Percentiles rank a stretch among this genome's conserved stretches.
Evolutionary conservation across 1,284 basidiomycete genomes (phyloP).

Genomic region (Hemileia vastatrix): DNA sequence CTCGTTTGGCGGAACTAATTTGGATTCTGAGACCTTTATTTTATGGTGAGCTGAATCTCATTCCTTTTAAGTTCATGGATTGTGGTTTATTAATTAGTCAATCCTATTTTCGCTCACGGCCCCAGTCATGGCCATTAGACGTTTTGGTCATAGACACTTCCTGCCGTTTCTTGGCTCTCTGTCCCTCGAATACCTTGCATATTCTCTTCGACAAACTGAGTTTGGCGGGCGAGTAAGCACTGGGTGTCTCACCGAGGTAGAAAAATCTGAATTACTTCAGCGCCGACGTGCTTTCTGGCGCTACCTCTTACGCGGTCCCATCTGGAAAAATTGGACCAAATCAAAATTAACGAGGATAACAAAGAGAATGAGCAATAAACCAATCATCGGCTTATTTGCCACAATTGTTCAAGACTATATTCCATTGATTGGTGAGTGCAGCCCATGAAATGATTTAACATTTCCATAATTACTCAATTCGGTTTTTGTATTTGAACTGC

Average conservation of each 20-base stretch:
- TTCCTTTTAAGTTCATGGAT: too few relatives aligned
- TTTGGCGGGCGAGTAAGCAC: not conserved
- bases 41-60: conserved; percentile 32
- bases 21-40: conserved; percentile 42
- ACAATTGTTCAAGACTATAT: conserved; percentile 78
- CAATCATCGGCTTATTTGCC: conserved; percentile 64
- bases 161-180: conserved; percentile 40
- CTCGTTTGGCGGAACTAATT: conserved; percentile 35
- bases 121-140: conserved; percentile 33
- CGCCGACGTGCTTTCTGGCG: conserved; percentile 70
- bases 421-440: conserved; percentile 84
- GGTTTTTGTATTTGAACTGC: not conserved
- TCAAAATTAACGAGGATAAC: conserved; percentile 62
- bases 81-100: too few relatives aligned
- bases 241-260: conserved; percentile 35
- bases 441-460: too few relatives aligned
- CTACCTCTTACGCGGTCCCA: conserved; percentile 76
- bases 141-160: conserved; percentile 34
- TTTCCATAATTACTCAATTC: not conserved
- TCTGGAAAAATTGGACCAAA: conserved; percentile 79
- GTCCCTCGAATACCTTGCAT: conserved; percentile 39
- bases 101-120: not conserved
- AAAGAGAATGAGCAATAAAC: conserved; percentile 54
- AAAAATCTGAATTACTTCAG: conserved; percentile 59
- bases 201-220: conserved; percentile 23